These are phyloP conservation scores for Pyrenochaeta sp. DNA, from an alignment of 2,329 filamentous ascomycete genomes.

Conservation along the genomic window DNA sequence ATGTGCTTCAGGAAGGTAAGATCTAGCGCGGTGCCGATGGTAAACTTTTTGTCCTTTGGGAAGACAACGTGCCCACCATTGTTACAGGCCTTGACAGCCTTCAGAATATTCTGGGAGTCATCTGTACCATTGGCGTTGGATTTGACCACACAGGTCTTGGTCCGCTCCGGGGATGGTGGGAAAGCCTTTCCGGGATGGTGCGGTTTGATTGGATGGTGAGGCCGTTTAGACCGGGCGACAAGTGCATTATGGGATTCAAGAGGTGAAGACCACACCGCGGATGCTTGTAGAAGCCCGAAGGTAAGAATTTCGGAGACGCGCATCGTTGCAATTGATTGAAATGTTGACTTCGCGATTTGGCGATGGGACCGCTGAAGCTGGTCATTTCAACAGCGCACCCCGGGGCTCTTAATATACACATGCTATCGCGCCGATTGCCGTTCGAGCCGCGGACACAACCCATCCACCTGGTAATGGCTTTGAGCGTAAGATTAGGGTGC, in stretches of 20 bases:
- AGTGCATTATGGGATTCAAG: slow-evolving; percentile 19
- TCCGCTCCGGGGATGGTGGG: slow-evolving; percentile 45
- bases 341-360: neutral
- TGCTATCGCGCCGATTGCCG: slow-evolving; percentile 14
- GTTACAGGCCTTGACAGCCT: slow-evolving; percentile 68
- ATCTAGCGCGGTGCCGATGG: slow-evolving; percentile 70
- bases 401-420: slow-evolving; percentile 27
- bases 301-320: slow-evolving; percentile 33
- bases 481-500: slow-evolving; percentile 10
- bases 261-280: slow-evolving; percentile 26
- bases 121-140: slow-evolving; percentile 54
- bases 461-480: slow-evolving; percentile 8
- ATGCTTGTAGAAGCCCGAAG: slow-evolving; percentile 37
- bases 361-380: neutral
- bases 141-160: slow-evolving; percentile 50
- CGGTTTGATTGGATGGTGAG: slow-evolving; percentile 45
- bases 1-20: slow-evolving; percentile 70
- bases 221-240: slow-evolving; percentile 34
- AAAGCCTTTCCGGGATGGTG: slow-evolving; percentile 47
- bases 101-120: slow-evolving; percentile 62
- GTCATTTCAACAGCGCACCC: slow-evolving; percentile 5
- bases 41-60: slow-evolving; percentile 64
- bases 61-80: slow-evolving; percentile 70
- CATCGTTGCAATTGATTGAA: slow-evolving; percentile 24
- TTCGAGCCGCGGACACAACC: slow-evolving; percentile 10